These are phyloP conservation scores for Asparagopsis taxiformis DNA, from an alignment of 31 red algal species.

Conservation along the genomic window DNA sequence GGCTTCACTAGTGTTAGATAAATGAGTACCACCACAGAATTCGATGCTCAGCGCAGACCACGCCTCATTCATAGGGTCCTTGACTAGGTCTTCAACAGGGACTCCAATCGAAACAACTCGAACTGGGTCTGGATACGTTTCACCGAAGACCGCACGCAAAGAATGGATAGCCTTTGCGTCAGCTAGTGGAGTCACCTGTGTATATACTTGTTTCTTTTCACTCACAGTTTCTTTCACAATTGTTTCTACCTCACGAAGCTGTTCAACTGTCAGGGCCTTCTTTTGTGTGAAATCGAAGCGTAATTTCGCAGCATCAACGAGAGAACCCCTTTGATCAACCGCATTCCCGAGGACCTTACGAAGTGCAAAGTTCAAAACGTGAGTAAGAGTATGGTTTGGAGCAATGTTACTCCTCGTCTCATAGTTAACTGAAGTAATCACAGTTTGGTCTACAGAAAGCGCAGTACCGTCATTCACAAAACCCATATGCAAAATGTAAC, in stretches of 20 bases:
- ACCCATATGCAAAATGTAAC: constrained; percentile 87
- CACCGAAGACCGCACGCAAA: constrained; percentile 94
- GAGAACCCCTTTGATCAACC: constrained; percentile 83
- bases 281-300: constrained; percentile 95
- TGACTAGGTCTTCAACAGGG: constrained; percentile 80
- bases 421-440: constrained; percentile 73
- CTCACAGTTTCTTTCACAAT: constrained; percentile 46
- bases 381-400: constrained; percentile 95
- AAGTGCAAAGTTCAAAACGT: constrained; percentile 91
- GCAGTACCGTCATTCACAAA: constrained; percentile 22
- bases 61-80: constrained; percentile 67
- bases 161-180: constrained; percentile 79
- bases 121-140: constrained; percentile 94
- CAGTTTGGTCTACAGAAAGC: constrained; percentile 47
- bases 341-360: constrained; percentile 80
- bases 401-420: constrained; percentile 78
- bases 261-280: constrained; percentile 42
- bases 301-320: constrained; percentile 90
- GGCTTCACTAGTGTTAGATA: constrained; percentile 85
- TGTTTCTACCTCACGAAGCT: constrained; percentile 70
- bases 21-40: constrained; percentile 96
- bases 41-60: constrained; percentile 83
- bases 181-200: constrained; percentile 63
- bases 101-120: constrained; percentile 88
- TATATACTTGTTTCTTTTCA: constrained; percentile 67